A percentile compares a stretch with the other conserved stretches of the same genome.
Evolutionary conservation across 108 stramenopile genomes (phyloP).

Genomic region (Asterionellopsis glacialis): DNA sequence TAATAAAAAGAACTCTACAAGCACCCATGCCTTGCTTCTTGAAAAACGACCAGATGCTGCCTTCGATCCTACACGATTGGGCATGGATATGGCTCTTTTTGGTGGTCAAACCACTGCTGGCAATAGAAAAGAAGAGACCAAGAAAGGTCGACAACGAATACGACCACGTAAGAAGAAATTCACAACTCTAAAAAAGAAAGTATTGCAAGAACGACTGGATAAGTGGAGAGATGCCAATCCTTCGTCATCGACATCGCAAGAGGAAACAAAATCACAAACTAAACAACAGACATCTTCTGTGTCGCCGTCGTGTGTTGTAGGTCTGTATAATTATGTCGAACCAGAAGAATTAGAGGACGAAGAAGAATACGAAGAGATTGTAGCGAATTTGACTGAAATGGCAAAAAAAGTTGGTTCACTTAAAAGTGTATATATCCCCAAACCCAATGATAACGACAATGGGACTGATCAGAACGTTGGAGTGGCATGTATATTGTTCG

Average conservation of each 20-base stretch:
- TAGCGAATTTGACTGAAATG: constrained; percentile 50
- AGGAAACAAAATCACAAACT: neutral
- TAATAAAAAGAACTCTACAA: neutral
- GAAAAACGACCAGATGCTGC: neutral
- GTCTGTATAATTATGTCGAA: constrained; percentile 5
- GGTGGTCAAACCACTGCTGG: neutral
- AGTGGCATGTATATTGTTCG: constrained; percentile 43
- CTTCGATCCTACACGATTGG: constrained; percentile 1
- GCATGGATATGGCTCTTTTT: neutral
- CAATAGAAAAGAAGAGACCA: neutral
- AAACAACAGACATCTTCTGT: neutral
- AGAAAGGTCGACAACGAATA: constrained; percentile 64
- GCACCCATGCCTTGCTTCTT: neutral
- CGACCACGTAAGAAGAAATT: constrained; percentile 72
- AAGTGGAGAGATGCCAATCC: constrained; percentile 53
- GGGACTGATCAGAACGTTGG: neutral
- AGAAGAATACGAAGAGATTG: constrained; percentile 78
- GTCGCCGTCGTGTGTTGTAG: neutral
- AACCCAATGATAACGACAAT: constrained; percentile 3
- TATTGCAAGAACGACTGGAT: constrained; percentile 70
- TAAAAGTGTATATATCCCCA: constrained; percentile 45
- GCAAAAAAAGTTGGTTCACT: constrained; percentile 60
- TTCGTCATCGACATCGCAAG: neutral
- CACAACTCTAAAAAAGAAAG: constrained; percentile 71
- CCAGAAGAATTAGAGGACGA: constrained; percentile 67